Evolutionary conservation across 2,329 filamentous ascomycete genomes (phyloP), one percentile per base, ranked within the genome.

Genomic region (Monilinia laxa): DNA sequence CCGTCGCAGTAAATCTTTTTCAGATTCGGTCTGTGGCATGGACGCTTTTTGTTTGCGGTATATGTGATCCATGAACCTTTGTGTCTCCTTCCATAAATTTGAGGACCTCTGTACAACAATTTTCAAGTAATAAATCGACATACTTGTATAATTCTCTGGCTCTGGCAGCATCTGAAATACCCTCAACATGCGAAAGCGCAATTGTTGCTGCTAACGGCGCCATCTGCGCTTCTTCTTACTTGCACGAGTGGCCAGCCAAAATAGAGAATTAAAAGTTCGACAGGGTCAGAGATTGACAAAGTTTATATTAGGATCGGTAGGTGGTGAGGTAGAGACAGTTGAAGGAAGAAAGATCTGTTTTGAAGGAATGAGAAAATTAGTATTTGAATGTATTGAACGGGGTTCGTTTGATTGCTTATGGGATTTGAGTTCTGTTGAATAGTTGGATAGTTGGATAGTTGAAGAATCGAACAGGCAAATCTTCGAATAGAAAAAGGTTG

Each of bases 131-230:
- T 12, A 20, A 3, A 66, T 4, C 31, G 2, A 71, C 73, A 20
- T 70, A 77, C 75, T 76, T 76, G 71, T 77, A 77, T 51, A 77
- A 49, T 67, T 77, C 75, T 69, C 75, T 71, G 23, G 74, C 74
- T 62, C 75, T 70, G 3, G 73, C 72, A 65, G 68, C 69, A 57
- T 77, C 75, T 0, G 75, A 73, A 4, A 77, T 66, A 0, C 73
- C 73, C 20, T 73, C 74, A 18, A 71, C 49, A 69, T 76, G 72
- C 54, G 74, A 75, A 56, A 73, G 45, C 10, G 65, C 64, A 25
- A 75, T 51, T 28, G 73, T 70, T 23, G 69, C 52, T 58, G 64
- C 72, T 25, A 74, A 57, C 23, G 73, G 73, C 38, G 72, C 73
- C 73, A 75, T 75, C 47, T 55, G 62, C 58, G 53, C 67, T 57